These are phyloP conservation scores for Paratinospora sagittata DNA, from an alignment of 164 flowering plant species.

Conservation along the genomic window DNA sequence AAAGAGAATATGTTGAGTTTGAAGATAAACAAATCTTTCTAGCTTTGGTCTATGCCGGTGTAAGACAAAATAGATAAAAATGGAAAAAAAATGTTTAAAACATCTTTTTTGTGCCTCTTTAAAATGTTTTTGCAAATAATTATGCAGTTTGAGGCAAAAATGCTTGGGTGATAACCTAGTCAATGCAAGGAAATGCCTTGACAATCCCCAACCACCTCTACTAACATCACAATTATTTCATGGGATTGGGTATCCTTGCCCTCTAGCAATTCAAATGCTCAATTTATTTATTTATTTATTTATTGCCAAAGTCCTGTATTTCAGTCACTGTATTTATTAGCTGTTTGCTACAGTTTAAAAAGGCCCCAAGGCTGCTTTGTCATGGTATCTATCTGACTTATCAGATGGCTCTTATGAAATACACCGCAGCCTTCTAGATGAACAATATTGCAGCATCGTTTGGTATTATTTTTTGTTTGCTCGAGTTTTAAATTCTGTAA, in stretches of 20 bases:
- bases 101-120: too few species aligned
- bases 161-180: too few species aligned
- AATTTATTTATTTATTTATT: neutral
- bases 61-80: too few species aligned
- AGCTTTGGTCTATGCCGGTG: too few species aligned
- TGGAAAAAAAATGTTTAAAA: too few species aligned
- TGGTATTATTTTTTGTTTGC: neutral
- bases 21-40: too few species aligned
- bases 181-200: too few species aligned
- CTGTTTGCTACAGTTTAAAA: neutral
- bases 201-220: too few species aligned
- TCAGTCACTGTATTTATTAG: neutral
- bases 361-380: neutral
- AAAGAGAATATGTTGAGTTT: too few species aligned
- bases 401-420: neutral
- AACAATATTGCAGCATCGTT: neutral
- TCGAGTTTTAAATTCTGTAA: neutral
- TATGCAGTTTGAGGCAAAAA: too few species aligned
- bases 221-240: neutral
- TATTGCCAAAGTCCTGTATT: neutral
- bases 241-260: neutral
- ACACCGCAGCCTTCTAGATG: neutral
- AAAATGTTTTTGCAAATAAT: too few species aligned
- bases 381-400: neutral
- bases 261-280: neutral